These are phyloP conservation scores for Papiliotrema laurentii DNA, from an alignment of 1,284 basidiomycete genomes.

Conservation along the genomic window DNA sequence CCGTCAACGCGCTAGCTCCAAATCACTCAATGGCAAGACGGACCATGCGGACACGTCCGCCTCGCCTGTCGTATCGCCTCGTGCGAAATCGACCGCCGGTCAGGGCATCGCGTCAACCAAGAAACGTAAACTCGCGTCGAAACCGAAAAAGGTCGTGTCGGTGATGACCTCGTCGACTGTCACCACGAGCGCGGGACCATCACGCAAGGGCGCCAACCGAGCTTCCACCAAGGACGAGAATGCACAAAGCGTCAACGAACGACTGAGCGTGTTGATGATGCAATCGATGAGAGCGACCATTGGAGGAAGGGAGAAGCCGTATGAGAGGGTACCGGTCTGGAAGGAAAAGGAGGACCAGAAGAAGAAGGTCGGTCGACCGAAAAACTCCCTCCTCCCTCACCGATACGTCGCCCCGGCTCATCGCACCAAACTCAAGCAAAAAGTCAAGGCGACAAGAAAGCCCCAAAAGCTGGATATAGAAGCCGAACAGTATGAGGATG, in stretches of 20 bases:
- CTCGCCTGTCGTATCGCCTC: no score
- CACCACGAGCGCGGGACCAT: no score
- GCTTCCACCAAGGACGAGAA: conserved; percentile 1
- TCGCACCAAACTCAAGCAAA: not conserved
- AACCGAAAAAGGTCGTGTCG: no score
- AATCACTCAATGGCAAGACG: no score
- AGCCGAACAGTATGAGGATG: not conserved
- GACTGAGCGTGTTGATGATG: conserved; percentile 2
- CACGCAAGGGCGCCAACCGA: no score
- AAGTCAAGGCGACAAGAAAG: not conserved
- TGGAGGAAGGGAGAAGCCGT: not conserved
- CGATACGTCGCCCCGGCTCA: not conserved
- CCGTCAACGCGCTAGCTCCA: no score
- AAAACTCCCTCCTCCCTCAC: not conserved
- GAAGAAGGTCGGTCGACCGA: not conserved
- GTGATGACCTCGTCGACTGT: no score
- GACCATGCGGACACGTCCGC: no score
- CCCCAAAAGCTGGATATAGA: not conserved
- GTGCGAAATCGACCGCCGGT: no score
- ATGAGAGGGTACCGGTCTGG: not conserved
- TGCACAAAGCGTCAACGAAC: conserved; percentile 5
- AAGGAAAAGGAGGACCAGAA: not conserved
- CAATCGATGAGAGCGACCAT: conserved; percentile 4
- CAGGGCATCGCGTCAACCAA: no score
- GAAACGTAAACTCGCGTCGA: no score